Evolutionary conservation across 805 yeast species (phyloP).

Genomic region (Candida nonsorbophila): DNA sequence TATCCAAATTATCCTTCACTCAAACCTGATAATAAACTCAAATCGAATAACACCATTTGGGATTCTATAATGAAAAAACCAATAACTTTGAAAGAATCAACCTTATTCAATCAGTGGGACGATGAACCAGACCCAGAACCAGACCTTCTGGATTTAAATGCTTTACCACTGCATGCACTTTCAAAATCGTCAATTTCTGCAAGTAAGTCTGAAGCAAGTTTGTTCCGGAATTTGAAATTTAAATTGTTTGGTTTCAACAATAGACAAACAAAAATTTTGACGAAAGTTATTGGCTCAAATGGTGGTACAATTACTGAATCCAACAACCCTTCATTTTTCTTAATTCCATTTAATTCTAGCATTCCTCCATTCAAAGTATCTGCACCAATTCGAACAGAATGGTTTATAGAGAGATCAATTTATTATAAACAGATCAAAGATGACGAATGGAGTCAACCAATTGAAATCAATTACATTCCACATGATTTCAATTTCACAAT

Average conservation of each 20-base stretch:
- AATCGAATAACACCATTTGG: conserved; percentile 35
- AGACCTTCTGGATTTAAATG: not conserved
- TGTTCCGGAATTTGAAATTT: conserved; percentile 3
- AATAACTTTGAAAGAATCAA: conserved; percentile 9
- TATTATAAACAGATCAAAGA: conserved; percentile 43
- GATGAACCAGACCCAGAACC: conserved; percentile 9
- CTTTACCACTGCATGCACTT: no score
- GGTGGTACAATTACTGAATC: conserved; percentile 27
- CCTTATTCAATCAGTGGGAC: conserved; percentile 24
- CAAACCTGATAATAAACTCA: conserved; percentile 6
- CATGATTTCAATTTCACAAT: conserved; percentile 20
- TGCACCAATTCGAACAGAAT: conserved; percentile 55
- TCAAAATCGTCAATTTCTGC: no score
- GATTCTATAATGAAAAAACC: conserved; percentile 33
- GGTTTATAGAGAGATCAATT: conserved; percentile 73
- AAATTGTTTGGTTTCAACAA: conserved; percentile 35
- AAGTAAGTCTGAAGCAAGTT: no score
- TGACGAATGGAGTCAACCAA: conserved; percentile 65
- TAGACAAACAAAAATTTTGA: conserved; percentile 31
- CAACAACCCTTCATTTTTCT: conserved; percentile 2
- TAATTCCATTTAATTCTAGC: conserved; percentile 6
- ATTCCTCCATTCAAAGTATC: conserved; percentile 4
- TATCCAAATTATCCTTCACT: conserved; percentile 7
- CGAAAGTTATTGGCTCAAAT: conserved; percentile 40
- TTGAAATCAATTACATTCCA: not conserved